Base-by-base conservation (phyloP, 2,329 filamentous ascomycete species). In the Ophiostoma australiae region DNA sequence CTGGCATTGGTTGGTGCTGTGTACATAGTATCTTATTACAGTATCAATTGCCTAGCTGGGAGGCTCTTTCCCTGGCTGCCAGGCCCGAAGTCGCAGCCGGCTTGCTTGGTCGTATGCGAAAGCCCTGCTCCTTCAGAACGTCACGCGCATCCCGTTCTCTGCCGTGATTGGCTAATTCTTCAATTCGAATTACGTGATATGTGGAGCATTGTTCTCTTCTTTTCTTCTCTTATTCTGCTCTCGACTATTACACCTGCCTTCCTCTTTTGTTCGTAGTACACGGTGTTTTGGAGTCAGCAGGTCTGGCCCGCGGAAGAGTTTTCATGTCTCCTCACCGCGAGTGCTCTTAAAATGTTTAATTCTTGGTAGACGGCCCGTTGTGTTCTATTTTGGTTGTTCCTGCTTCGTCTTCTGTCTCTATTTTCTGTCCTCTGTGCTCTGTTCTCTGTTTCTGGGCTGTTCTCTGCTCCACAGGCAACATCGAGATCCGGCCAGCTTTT, bases 261-360 rank as follows among this genome's bases (percentile, higher is more conserved):
- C 52, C 52, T 58, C 52, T 58, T 58, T 58, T 11, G 52, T 27
- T 58, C 52, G n/a, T 23, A 58, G 11, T 58, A 31, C 27, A 31
- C 27, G 3, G 27, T 31, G 31, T 48, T 68, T 37, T 35, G 39
- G 41, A 31, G 72, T 74, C 73, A 72, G 69, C 69, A 73, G 72
- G 70, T 55, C 67, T 67, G 31, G 44, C 61, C 61, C 11, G 17
- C 39, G 39, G 70, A 71, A 71, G 68, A 71, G 13, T 71, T 69
- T 71, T 70, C 65, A 41, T 41, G 33, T 37, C 13, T 67, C 37
- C n/a, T 41, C 65, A 65, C 61, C 61, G 61, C 10, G 27, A 27
- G 31, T 58, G 44, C 44, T 48, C 20, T 48, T 5, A 20, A 48
- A 48, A 48, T 48, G 44, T 20, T 20, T 48, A 48, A 48, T 48